Base-by-base conservation (phyloP, 192 early-diverging fungal genomes). In the Obelidium mucronatum region DNA sequence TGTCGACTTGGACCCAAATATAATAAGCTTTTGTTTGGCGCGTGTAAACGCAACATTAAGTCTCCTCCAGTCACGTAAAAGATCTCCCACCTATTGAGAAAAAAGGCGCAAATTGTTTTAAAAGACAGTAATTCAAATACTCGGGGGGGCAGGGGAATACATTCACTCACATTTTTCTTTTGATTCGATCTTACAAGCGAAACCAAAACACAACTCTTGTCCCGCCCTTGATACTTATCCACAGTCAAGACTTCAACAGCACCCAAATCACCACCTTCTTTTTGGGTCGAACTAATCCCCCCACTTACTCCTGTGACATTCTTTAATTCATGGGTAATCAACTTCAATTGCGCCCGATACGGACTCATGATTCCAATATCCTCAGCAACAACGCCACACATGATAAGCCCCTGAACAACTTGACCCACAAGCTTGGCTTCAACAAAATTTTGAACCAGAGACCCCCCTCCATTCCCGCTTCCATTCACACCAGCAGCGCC, bases 1-100 rank as follows among this genome's bases (percentile, higher is more conserved):
- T 0, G 97, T 98, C 1, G 82, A 81, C 24, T 77, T 77, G 3
- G 93, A 96, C 0, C 97, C 97, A 77, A 99, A 86, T 26, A 99
- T 86, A 40, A 99, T 86, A 36, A 99, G 78, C 80, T 99, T 99
- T 48, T 78, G 65, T 62, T 93, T 93, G 0, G 96, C 95, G 15
- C 97, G 84, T 11, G 96, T 98, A 39, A 99, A 88, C 0, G 96
- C 96, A 26, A 99, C 97, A 75, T 99, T 99, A 73, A 98, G 84
- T 17, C 97, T 87, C 30, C 91, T 85, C 95, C 95, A 97, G 78
- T 98, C 97, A 55, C 87, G 85, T 54, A 98, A 74, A 28, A 98
- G 80, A 37, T 96, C 93, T 30, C 97, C 96, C 19, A 93, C 84
- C 86, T 93, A 72, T 56, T 35, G 58, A 19, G 28, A 26, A 11